Evolutionary conservation across 2,329 filamentous ascomycete species (phyloP).

Genomic region (Apiospora saccharicola): DNA sequence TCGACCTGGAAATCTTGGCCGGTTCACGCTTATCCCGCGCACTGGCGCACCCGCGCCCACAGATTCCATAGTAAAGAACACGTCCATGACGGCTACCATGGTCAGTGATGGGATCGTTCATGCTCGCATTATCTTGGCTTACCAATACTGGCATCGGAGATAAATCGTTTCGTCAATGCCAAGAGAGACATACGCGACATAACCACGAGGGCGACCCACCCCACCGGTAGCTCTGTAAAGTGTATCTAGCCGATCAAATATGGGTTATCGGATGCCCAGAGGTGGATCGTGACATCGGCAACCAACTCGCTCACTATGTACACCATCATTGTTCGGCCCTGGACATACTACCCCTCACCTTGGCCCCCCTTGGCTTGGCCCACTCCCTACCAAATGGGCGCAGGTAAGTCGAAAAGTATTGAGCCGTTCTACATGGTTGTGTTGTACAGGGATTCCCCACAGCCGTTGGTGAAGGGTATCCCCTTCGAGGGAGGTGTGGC

Average conservation of each 20-base stretch:
- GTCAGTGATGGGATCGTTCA: not conserved
- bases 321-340: not conserved
- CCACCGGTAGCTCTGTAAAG: not conserved
- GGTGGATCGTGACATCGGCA: conserved; percentile 19
- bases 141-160: too few relatives aligned
- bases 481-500: not conserved
- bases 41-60: not conserved
- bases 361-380: not conserved
- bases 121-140: not conserved
- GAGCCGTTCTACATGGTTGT: not conserved
- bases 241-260: conserved; percentile 19
- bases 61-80: not conserved
- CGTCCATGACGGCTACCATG: not conserved
- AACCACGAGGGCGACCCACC: not conserved
- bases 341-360: conserved; percentile 15
- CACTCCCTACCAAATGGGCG: not conserved
- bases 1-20: not conserved
- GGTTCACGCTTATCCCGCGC: not conserved
- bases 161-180: not conserved
- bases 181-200: not conserved
- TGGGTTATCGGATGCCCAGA: not conserved
- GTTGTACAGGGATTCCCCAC: conserved; percentile 10
- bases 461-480: not conserved
- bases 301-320: conserved; percentile 9
- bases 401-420: not conserved